A percentile compares a stretch with the other conserved stretches of the same genome.
Conservation (phyloP, 306 rosid species). For the Castanospermum australe region DNA sequence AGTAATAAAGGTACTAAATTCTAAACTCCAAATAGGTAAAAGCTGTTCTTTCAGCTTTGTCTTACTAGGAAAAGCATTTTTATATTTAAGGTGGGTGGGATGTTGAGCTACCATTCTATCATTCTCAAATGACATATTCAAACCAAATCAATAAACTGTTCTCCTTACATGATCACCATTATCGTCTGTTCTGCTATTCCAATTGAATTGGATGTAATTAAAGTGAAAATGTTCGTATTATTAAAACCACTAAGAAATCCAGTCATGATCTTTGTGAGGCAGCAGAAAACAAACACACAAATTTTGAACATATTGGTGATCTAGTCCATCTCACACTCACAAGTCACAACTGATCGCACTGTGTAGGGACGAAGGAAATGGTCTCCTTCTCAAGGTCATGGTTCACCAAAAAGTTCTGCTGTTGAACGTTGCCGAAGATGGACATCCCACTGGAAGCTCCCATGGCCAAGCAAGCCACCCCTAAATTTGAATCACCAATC, state of each 20-base stretch:
- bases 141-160: neutral
- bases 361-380: constrained; percentile 38
- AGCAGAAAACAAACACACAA: constrained; percentile 7
- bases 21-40: constrained; percentile 20
- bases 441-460: constrained; percentile 68
- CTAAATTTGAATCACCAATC: constrained; percentile 47
- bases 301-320: neutral
- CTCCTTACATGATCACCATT: neutral
- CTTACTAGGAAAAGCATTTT: neutral
- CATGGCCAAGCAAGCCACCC: constrained; percentile 76
- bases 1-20: neutral
- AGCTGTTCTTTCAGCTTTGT: neutral
- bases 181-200: neutral
- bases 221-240: constrained; percentile 5
- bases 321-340: constrained; percentile 10
- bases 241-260: constrained; percentile 21
- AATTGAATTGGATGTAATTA: neutral
- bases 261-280: constrained; percentile 1
- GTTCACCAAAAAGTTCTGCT: constrained; percentile 52
- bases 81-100: constrained; percentile 2
- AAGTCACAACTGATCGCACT: constrained; percentile 36
- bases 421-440: constrained; percentile 61
- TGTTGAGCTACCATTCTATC: constrained; percentile 29
- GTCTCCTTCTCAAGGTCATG: constrained; percentile 49
- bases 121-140: neutral